These are phyloP conservation scores for Kodamaea fungicola DNA, from an alignment of 1,139 yeast genomes.

Conservation along the genomic window DNA sequence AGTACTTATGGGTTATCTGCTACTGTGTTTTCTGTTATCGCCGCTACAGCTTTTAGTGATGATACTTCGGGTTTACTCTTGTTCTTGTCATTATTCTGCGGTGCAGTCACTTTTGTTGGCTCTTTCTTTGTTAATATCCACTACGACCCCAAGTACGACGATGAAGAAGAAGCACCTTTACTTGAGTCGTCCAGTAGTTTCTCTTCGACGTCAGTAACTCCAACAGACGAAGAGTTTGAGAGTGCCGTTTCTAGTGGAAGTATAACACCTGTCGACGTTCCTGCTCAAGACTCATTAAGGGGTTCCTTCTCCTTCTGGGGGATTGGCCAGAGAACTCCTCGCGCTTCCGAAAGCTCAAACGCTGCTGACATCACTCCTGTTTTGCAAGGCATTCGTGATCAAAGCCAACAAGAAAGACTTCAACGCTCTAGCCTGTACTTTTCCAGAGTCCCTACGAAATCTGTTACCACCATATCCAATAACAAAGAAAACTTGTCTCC, in stretches of 20 bases:
- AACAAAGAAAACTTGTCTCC: slow-evolving; percentile 15
- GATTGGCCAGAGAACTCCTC: slow-evolving; percentile 25
- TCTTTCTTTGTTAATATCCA: slow-evolving; percentile 37
- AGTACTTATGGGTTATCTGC: slow-evolving; percentile 55
- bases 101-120: slow-evolving; percentile 33
- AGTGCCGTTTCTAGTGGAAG: slow-evolving; percentile 3
- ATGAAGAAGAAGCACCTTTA: slow-evolving; percentile 6
- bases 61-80: slow-evolving; percentile 40
- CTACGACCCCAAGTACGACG: slow-evolving; percentile 18
- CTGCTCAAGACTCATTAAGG: slow-evolving; percentile 14
- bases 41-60: slow-evolving; percentile 42
- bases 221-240: slow-evolving; percentile 1
- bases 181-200: not conserved
- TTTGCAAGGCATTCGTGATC: slow-evolving; percentile 13
- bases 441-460: slow-evolving; percentile 1
- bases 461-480: not conserved
- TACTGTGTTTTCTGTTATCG: slow-evolving; percentile 39
- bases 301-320: slow-evolving; percentile 45
- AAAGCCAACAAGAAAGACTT: slow-evolving; percentile 5
- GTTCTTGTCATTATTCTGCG: slow-evolving; percentile 38
- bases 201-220: not conserved
- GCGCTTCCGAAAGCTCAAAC: slow-evolving; percentile 19
- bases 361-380: slow-evolving; percentile 14
- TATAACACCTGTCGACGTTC: not conserved
- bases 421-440: slow-evolving; percentile 1